Base-by-base conservation (phyloP, 2,329 filamentous ascomycete species). In the Trichocomaceae sp. region DNA sequence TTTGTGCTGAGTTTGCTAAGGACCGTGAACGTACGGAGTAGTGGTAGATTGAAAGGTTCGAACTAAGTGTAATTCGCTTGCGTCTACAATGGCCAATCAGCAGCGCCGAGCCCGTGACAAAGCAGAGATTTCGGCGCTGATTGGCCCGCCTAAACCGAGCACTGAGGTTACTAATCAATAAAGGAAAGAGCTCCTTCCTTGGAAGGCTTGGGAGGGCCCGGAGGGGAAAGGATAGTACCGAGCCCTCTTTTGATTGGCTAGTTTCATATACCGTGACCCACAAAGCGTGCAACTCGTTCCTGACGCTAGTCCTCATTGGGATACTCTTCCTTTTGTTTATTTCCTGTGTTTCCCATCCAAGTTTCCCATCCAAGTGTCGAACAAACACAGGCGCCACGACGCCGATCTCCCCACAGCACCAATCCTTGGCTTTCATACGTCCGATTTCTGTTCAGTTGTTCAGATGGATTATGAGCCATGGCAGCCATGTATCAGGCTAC, bases 351-450 rank as follows among this genome's bases (percentile, higher is more conserved):
- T 45, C 7, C 23, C 23, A 26, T 7, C 39, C 29, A 9, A 33
- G 29, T 29, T 5, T 26, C 23, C 23, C 3, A 7, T 26, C 23
- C 23, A 26, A n/a, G n/a, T n/a, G n/a, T n/a, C n/a, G n/a, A n/a
- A n/a, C 23, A 26, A 26, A 19, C 23, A 37, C 53, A 41, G 19
- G 35, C 53, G 53, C 53, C 53, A 55, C 53, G 20, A 22, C 41
- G 53, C 48, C 42, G 53, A 55, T 55, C 53, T 42, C 52, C 49
- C 52, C 53, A 48, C 53, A 22, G 10, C 19, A 26, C n/a, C 31
- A 29, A 41, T 47, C 39, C 37, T 51, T 17, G 15, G 15, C 35
- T 39, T 39, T n/a, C 17, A 35, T 22, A 10, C 39, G 10, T 41
- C 39, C 39, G 39, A 41, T 12, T 41, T 41, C 39, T 41, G 39